phyloP scores from a whole-genome alignment of 257 asterid genomes.

The Marsdenia floribunda region DNA sequence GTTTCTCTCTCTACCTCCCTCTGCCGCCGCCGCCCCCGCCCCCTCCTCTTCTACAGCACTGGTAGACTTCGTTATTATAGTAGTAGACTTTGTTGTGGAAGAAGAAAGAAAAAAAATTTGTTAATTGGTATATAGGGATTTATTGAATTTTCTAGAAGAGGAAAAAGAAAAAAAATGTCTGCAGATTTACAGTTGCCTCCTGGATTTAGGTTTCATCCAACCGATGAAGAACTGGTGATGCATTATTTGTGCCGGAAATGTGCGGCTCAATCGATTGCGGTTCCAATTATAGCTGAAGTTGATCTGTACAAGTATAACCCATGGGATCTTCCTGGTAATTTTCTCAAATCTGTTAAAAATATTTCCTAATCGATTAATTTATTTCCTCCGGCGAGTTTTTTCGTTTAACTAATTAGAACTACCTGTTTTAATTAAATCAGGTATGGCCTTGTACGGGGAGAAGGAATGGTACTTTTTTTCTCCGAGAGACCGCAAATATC shows the following conservation, averaged over 20 bases:
- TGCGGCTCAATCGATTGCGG: constrained; percentile 51
- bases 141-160: background rate
- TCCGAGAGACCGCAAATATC: constrained; percentile 85
- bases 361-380: background rate
- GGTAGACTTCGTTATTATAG: too few relatives aligned
- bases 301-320: constrained; percentile 83
- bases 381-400: too few relatives aligned
- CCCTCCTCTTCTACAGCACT: background rate
- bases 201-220: constrained; percentile 86
- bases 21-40: background rate
- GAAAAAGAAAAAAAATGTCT: constrained; percentile 21
- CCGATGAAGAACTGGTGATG: constrained; percentile 89
- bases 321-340: constrained; percentile 79
- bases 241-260: constrained; percentile 74
- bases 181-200: constrained; percentile 68
- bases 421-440: constrained; percentile 16
- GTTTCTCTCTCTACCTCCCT: background rate
- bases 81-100: background rate
- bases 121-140: background rate
- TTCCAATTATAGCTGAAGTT: constrained; percentile 76
- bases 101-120: background rate
- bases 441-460: constrained; percentile 73
- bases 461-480: constrained; percentile 94
- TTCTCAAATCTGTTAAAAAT: background rate
- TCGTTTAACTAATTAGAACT: background rate